Evolutionary conservation across 2,329 filamentous ascomycete genomes (phyloP).

Genomic region (Verticillium isaacii): DNA sequence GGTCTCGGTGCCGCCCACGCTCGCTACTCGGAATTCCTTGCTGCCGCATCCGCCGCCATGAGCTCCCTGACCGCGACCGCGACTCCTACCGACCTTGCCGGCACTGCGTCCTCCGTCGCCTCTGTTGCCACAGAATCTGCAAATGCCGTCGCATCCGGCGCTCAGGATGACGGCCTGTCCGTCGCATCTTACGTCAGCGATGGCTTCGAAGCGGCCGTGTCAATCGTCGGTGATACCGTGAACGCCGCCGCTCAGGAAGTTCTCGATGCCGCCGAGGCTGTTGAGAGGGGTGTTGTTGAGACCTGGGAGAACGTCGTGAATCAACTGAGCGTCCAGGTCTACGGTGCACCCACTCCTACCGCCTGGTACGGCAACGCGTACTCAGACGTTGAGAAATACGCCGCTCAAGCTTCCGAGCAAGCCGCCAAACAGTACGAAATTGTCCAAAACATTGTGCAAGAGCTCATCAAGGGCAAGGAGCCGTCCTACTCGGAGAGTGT

Average conservation of each 20-base stretch:
- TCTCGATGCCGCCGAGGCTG: constrained; percentile 38
- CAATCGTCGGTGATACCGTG: constrained; percentile 31
- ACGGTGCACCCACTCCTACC: constrained; percentile 61
- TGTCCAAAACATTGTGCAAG: constrained; percentile 68
- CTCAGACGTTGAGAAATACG: constrained; percentile 49
- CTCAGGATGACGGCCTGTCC: constrained; percentile 47
- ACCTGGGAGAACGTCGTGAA: constrained; percentile 43
- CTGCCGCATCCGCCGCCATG: constrained; percentile 65
- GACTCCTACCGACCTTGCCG: constrained; percentile 50
- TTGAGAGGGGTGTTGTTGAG: constrained; percentile 32
- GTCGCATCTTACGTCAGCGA: constrained; percentile 38
- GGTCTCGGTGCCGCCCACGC: constrained; percentile 74
- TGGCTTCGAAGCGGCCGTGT: constrained; percentile 32
- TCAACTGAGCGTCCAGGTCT: constrained; percentile 64
- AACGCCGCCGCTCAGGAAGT: constrained; percentile 24
- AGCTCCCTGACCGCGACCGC: constrained; percentile 55
- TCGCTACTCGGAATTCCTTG: constrained; percentile 70
- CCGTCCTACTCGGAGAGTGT: constrained; percentile 79
- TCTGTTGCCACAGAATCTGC: constrained; percentile 44
- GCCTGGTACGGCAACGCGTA: constrained; percentile 47
- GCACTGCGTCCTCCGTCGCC: constrained; percentile 37
- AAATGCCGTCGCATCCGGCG: constrained; percentile 38
- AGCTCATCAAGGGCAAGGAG: constrained; percentile 73
- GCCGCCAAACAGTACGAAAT: constrained; percentile 62
- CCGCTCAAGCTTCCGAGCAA: constrained; percentile 56